A percentile compares a stretch with the other conserved stretches of the same genome.
Evolutionary conservation across 306 rosid species (phyloP).

Genomic region (Vachellia collinsii): DNA sequence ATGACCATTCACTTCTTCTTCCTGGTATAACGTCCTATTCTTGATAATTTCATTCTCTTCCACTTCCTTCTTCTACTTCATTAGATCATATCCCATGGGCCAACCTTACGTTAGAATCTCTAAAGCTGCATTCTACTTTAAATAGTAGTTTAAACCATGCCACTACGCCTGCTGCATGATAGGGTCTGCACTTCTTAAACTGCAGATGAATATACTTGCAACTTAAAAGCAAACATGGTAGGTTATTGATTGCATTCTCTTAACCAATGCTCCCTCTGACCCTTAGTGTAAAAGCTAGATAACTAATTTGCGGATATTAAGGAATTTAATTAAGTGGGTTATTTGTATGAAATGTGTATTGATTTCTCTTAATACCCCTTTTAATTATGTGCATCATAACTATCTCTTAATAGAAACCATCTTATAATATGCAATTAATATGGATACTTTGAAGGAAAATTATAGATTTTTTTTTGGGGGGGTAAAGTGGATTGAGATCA

Average conservation of each 20-base stretch:
- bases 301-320: no score
- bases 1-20: constrained; percentile 94
- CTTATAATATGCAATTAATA: no score
- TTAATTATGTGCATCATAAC: no score
- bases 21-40: constrained; percentile 63
- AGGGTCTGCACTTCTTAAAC: background rate
- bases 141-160: background rate
- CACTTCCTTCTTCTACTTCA: constrained; percentile 15
- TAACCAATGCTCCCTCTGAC: background rate
- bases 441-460: no score
- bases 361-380: no score
- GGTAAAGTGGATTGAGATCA: no score
- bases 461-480: no score
- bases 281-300: no score
- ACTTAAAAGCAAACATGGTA: background rate
- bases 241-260: background rate
- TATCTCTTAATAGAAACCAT: no score
- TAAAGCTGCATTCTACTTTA: background rate
- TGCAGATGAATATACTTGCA: background rate
- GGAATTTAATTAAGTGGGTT: no score
- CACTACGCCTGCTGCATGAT: background rate
- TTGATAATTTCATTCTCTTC: constrained; percentile 23
- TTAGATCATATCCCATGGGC: background rate
- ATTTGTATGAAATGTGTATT: no score
- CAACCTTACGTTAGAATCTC: background rate